Evolutionary conservation across 1,284 basidiomycete species (phyloP).

Genomic region (Exobasidium rhododendri): DNA sequence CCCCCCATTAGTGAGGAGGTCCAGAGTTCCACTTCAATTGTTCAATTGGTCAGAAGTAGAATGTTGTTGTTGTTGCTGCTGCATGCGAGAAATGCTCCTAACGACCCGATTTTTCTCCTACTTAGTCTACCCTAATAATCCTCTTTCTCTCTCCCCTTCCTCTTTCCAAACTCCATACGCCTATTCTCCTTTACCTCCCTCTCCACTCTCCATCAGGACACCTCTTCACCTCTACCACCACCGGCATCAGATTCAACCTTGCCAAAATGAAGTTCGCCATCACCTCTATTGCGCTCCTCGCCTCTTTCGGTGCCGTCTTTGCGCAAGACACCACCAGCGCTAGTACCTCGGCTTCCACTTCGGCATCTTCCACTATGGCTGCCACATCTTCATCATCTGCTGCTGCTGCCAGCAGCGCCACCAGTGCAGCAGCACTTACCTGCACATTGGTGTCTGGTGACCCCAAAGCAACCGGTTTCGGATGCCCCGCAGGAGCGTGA

Average conservation of each 20-base stretch:
- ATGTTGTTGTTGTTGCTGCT: too few species aligned
- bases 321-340: conserved; percentile 9
- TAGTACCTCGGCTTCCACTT: neutral
- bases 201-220: neutral
- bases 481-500: conserved; percentile 13
- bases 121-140: neutral
- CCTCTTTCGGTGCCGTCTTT: neutral
- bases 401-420: neutral
- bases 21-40: too few species aligned
- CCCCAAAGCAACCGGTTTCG: conserved; percentile 4
- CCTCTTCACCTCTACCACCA: neutral
- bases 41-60: too few species aligned
- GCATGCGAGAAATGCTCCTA: too few species aligned
- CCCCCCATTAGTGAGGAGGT: too few species aligned
- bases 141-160: neutral
- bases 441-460: conserved; percentile 13
- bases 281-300: conserved; percentile 9
- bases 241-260: too few species aligned
- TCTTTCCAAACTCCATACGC: too few species aligned
- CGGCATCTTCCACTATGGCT: neutral
- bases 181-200: neutral
- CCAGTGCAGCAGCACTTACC: conserved; percentile 7
- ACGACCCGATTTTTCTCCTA: neutral
- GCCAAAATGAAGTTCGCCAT: conserved; percentile 18
- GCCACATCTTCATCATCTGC: conserved; percentile 13